These are phyloP conservation scores for Gossypium schwendimanii DNA, from an alignment of 441 rosid species.

Conservation along the genomic window DNA sequence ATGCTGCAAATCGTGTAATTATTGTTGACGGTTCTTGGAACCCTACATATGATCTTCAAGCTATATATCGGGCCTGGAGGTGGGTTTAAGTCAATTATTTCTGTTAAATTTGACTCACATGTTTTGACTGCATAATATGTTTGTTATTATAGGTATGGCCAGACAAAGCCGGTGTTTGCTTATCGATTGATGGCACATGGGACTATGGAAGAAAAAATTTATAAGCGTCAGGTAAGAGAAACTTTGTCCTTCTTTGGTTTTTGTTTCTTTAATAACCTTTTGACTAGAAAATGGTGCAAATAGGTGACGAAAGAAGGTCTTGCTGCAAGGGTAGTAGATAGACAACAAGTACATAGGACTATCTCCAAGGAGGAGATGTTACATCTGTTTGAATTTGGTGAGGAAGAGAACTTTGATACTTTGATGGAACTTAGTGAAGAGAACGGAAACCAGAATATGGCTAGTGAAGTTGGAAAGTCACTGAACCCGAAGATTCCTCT, in stretches of 20 bases:
- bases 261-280: constrained; percentile 11
- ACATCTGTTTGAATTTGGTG: constrained; percentile 96
- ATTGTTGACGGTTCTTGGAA: constrained; percentile 99
- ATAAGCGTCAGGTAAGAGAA: constrained; percentile 88
- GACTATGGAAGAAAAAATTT: constrained; percentile 97
- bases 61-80: constrained; percentile 99
- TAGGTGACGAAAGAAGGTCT: constrained; percentile 99
- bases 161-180: constrained; percentile 92
- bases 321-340: constrained; percentile 99
- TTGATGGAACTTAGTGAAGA: constrained; percentile 35
- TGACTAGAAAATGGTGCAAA: constrained; percentile 27
- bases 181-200: constrained; percentile 95
- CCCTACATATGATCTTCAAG: constrained; percentile 98
- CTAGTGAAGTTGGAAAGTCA: constrained; percentile 31
- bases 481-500: constrained; percentile 47
- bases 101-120: background rate
- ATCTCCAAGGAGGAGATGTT: constrained; percentile 98
- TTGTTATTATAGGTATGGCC: constrained; percentile 73
- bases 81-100: constrained; percentile 23
- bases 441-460: constrained; percentile 27
- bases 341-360: constrained; percentile 95
- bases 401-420: constrained; percentile 68
- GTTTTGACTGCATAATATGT: constrained; percentile 6
- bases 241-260: constrained; percentile 9
- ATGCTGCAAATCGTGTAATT: constrained; percentile 96